Base-by-base conservation (phyloP, 2,329 filamentous ascomycete species). In the Trichophyton benhamiae region DNA sequence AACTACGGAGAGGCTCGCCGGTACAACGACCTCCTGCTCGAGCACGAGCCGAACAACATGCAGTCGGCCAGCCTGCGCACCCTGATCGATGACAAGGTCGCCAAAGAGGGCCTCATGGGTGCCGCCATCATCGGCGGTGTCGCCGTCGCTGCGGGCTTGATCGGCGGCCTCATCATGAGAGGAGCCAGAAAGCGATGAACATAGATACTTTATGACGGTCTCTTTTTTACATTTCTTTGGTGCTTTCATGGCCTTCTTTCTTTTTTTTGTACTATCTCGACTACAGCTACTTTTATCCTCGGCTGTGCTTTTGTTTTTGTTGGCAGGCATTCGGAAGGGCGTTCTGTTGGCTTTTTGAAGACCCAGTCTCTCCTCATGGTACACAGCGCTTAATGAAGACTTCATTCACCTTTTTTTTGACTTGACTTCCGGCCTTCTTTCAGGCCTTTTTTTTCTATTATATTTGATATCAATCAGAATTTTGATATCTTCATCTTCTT, bases 81-180 rank as follows among this genome's bases (percentile, higher is more conserved):
- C 53, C 78, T 97, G 72, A 95, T 99, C 69, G 92, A 99, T 74
- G 92, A 97, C 72, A 95, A 91, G 78, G 94, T 99, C 64, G 88
- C 91, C 61, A 95, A 87, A 79, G 94, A 99, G 76, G 94, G 94
- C 0, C 75, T 99, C 65, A 83, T 97, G 78, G 94, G 94, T 52
- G 91, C 96, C 62, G 94, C 94, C 49, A 97, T 99, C 72, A 84
- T 97, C 49, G 92, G 92, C 64, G 92, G 94, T 36, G 83, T 97
- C 61, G 91, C 92, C 60, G 87, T 97, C 64, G 92, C 89, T 1
- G 94, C 91, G 1, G 94, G 92, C n/a, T 85, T 96, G 15, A 85
- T 97, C 15, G 94, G 92, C 38, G 91, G 90, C 13, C 83, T 97
- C 70, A 74, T 99, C 65, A 82, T 97, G 72, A 87, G 84, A 75